Base-by-base conservation (phyloP, 305 asterid genomes). In the Solanum hybrid region DNA sequence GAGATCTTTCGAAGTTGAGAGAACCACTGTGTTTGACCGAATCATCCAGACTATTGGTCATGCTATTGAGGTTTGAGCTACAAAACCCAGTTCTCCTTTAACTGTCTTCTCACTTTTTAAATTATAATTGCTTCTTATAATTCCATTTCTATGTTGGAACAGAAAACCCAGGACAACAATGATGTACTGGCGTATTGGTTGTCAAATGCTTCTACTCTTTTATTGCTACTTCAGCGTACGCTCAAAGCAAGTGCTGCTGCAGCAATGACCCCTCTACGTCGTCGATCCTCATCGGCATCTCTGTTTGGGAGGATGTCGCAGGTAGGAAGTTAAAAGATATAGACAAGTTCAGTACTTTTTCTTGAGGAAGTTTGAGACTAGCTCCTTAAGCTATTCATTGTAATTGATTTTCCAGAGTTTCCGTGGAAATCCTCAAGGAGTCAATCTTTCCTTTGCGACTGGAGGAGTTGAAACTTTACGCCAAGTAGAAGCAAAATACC, bases 401-500 rank as follows among this genome's bases (percentile, higher is more conserved):
- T 89, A 90, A 85, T 88, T 89, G 78, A 76, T 86, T 86, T 81
- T 81, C 88, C 88, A 97, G 98, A 96, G 98, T 93, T 97, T 97
- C 92, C 97, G 98, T 64, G 98, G 98, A 91, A 80, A 93, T 72
- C 99, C 98, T 86, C 93, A 90, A 75, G 98, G 97, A 89, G 91
- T 93, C 64, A 95, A 96, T 92, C 92, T 97, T 86, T 92, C 99
- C 89, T 94, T 94, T 89, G 92, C 45, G 76, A 93, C 96, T 87
- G 98, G 97, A 86, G 98, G 99, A 93, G 94, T 93, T 19, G 99
- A 97, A 87, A 92, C 95, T 89, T 92, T 95, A 90, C 96, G 96
- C 91, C 98, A 97, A 94, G 98, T 97, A 75, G 99, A 97, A 96
- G 99, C 99, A 88, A 97, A 97, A 90, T 94, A 95, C 88, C 97